Evolutionary conservation across 805 yeast species (phyloP), one percentile per base, ranked within the genome.

Genomic region (Candida pseudofarinosa): DNA sequence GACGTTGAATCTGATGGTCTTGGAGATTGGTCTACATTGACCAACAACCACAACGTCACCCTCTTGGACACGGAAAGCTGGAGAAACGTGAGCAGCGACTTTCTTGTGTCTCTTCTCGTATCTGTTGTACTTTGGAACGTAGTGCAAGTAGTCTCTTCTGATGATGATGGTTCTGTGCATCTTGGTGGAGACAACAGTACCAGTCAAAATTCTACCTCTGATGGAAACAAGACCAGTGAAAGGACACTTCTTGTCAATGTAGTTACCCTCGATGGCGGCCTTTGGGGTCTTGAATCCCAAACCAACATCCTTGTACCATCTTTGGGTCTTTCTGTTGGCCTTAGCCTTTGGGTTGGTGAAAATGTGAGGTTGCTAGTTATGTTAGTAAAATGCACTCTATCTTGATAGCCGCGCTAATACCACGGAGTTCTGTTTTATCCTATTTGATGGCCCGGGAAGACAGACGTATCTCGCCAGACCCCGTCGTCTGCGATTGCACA

Each of bases 91-190:
- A 67, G 97, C 99, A 74, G 99, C 95, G 56, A 93, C 83, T 85
- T 93, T 93, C 93, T 93, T 93, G 88, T 93, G 99, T 83, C 99
- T 89, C 88, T 93, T 93, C 83, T 93, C 99, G 88, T 89, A 93
- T 87, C 99, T 90, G 96, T 91, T 93, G 83, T 93, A 93, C 85
- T 93, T 93, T 77, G 98, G 96, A 76, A 93, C 87, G 81, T 88
- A 93, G 82, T 93, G 99, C 74, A 93, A 88, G 95, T 93, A 93
- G 73, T 93, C 98, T 81, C 99, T 91, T 85, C 99, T 90, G 81
- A 93, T 87, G 75, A 93, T 85, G 80, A 93, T 86, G 67, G 99
- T 93, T 83, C 99, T 93, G 95, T 93, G 99, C 99, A 93, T 93
- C 83, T 93, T 93, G 84, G 99, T 90, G 69, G 99, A 93, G 62